Evolutionary conservation across 192 early-diverging fungal species (phyloP), one percentile per base, ranked within the genome.

Genomic region (Gamsiella multidivaricata): DNA sequence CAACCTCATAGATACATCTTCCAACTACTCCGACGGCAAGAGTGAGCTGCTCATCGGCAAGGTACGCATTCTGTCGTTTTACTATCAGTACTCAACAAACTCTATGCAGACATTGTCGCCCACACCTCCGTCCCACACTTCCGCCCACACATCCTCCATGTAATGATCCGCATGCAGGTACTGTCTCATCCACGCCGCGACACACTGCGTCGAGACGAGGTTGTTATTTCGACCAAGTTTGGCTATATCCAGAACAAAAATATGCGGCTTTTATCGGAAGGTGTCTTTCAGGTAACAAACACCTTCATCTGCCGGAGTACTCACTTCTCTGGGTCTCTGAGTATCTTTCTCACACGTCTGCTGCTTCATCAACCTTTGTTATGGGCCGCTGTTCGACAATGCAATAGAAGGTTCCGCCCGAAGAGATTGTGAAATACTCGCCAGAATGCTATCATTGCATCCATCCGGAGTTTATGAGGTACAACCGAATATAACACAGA

Each of bases 381-480:
- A 25, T 69, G 5, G n/a, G n/a, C n/a, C n/a, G n/a, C n/a, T n/a
- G n/a, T n/a, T n/a, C 12, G n/a, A 12, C 28, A 15, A 12, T 41
- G 37, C 20, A 22, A 6, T 50, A 72, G 65, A 57, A 50, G 5
- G 52, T 81, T n/a, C 80, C 80, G 26, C 59, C 39, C n/a, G 70
- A 74, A 29, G 64, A 74, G 42, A 81, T 81, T 53, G 80, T 81
- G 17, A 46, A 69, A 22, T 69, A 74, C 57, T 57, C 60, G 2
- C 39, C 17, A 15, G 66, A 81, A 54, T 81, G 70, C 56, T 81
- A 57, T 54, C 80, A 81, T 39, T 81, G 61, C 28, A 81, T 81
- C 45, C 80, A 81, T 31, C 80, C 80, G n/a, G 80, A 74, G 57
- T 81, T 81, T 32, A 81, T 81, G 80, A 61, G 65, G 80, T 81